A percentile compares a stretch with the other conserved stretches of the same genome.
These are phyloP conservation scores for Balamuthia mandrillaris DNA, from an alignment of 208 protist species.

Conservation along the genomic window DNA sequence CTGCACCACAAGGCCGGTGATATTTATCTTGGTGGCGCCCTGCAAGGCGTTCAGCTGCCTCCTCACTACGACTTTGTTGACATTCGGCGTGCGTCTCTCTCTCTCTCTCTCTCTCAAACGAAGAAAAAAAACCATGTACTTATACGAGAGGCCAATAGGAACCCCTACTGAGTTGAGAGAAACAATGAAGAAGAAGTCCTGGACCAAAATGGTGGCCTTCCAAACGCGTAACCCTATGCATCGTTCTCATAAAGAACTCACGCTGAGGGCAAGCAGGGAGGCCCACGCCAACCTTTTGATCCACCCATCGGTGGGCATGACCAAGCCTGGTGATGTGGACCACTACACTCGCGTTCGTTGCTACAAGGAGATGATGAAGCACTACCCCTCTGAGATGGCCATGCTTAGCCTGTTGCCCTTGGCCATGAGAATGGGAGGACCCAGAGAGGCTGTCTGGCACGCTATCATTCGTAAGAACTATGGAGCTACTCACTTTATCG, in stretches of 20 bases:
- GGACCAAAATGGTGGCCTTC: slow-evolving; percentile 71
- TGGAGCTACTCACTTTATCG: slow-evolving; percentile 83
- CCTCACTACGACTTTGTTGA: slow-evolving; percentile 44
- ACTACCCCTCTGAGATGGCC: slow-evolving; percentile 11
- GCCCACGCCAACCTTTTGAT: slow-evolving; percentile 68
- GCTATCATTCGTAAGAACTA: slow-evolving; percentile 84
- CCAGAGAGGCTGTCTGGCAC: slow-evolving; percentile 80
- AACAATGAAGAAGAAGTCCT: slow-evolving; percentile 7
- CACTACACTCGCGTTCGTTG: slow-evolving; percentile 38
- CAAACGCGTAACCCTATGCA: slow-evolving; percentile 79
- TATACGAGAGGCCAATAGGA: background rate
- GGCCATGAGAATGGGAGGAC: slow-evolving; percentile 80
- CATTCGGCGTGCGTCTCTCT: slow-evolving; percentile 13
- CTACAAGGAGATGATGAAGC: slow-evolving; percentile 41
- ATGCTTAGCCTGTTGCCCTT: slow-evolving; percentile 68
- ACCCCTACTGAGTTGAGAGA: slow-evolving; percentile 69
- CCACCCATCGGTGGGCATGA: slow-evolving; percentile 62
- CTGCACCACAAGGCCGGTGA: slow-evolving; percentile 69
- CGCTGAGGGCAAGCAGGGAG: slow-evolving; percentile 62
- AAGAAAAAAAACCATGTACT: background rate
- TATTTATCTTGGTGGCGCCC: slow-evolving; percentile 69
- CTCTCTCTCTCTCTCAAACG: background rate
- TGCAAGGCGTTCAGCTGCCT: slow-evolving; percentile 52
- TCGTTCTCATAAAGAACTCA: slow-evolving; percentile 74
- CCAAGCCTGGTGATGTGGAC: slow-evolving; percentile 56